Evolutionary conservation across 345 rosid species (phyloP).

Genomic region (Euphorbia tirucalli): DNA sequence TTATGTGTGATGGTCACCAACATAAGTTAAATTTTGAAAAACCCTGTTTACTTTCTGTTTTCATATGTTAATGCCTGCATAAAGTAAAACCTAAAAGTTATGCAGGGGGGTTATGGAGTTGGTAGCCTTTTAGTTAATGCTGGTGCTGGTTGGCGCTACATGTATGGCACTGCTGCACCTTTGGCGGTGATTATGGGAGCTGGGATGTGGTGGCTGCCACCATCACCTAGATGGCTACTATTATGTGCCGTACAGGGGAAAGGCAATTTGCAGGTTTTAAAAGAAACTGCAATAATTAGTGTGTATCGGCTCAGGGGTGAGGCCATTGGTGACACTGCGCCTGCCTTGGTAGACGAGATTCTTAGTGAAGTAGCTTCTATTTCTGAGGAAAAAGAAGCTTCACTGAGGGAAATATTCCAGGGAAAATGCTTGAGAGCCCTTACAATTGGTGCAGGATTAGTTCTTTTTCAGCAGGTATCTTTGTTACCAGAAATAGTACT

Average conservation of each 20-base stretch:
- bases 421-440: conserved; percentile 93
- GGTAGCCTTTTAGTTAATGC: conserved; percentile 79
- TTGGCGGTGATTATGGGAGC: conserved; percentile 81
- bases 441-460: conserved; percentile 76
- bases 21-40: conserved; percentile 14
- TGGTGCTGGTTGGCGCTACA: conserved; percentile 87
- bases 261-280: conserved; percentile 62
- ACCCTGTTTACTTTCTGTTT: background rate
- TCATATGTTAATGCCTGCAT: background rate
- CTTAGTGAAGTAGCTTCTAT: conserved; percentile 59
- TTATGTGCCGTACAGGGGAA: conserved; percentile 75
- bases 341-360: conserved; percentile 66
- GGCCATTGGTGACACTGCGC: conserved; percentile 63
- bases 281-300: conserved; percentile 59
- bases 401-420: conserved; percentile 57
- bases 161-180: conserved; percentile 77
- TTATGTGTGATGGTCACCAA: conserved; percentile 14
- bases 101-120: conserved; percentile 85
- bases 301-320: conserved; percentile 74
- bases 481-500: background rate
- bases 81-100: conserved; percentile 4
- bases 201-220: conserved; percentile 95
- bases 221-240: conserved; percentile 93
- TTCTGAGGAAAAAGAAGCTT: conserved; percentile 67
- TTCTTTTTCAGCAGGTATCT: conserved; percentile 90